These are phyloP conservation scores for Sphaerobolus stellatus DNA, from an alignment of 1,284 basidiomycete species.

Conservation along the genomic window DNA sequence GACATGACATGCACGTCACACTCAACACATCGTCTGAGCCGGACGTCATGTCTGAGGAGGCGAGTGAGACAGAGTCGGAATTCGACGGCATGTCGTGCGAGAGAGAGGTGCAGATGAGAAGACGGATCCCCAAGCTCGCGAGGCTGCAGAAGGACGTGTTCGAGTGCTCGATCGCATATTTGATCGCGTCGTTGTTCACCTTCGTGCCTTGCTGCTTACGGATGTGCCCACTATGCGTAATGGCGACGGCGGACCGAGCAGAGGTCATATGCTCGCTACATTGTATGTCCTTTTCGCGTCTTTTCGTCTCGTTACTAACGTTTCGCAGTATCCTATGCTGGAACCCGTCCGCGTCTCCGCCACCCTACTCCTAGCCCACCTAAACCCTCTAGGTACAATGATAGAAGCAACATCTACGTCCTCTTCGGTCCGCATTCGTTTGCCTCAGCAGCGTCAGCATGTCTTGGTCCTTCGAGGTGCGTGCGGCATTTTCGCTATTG, in stretches of 20 bases:
- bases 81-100: too few relatives aligned
- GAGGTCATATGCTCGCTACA: constrained; percentile 89
- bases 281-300: constrained; percentile 48
- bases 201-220: constrained; percentile 73
- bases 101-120: too few relatives aligned
- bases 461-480: constrained; percentile 72
- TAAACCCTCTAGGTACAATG: constrained; percentile 87
- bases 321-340: constrained; percentile 70
- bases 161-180: constrained; percentile 91
- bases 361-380: too few relatives aligned
- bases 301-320: too few relatives aligned
- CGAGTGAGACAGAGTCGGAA: too few relatives aligned
- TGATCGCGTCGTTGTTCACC: constrained; percentile 89
- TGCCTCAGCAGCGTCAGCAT: constrained; percentile 73
- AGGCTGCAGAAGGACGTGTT: constrained; percentile 70
- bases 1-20: too few relatives aligned
- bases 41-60: too few relatives aligned
- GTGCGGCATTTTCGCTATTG: background rate
- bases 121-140: too few relatives aligned
- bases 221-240: constrained; percentile 56
- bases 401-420: constrained; percentile 84
- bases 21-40: too few relatives aligned
- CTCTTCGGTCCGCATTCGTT: constrained; percentile 67
- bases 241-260: constrained; percentile 51
- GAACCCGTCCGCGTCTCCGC: constrained; percentile 62